Percentiles rank a stretch among this genome's conserved stretches.
Conservation (phyloP, 2,329 filamentous ascomycete genomes). For the Paecilomyces formosus region DNA sequence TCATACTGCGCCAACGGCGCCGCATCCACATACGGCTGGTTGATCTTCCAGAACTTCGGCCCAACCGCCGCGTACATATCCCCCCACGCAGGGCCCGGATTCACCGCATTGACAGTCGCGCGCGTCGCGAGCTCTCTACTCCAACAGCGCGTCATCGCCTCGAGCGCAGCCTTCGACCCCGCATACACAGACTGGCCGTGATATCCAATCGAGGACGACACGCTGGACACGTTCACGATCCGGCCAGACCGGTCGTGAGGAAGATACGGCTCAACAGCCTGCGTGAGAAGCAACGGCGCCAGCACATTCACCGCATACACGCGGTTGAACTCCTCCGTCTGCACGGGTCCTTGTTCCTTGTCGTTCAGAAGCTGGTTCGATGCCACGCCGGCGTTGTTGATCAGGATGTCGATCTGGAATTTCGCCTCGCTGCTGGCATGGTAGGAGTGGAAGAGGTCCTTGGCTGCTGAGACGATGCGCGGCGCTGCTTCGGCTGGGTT, state of each 20-base stretch:
- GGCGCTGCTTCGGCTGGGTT: constrained; percentile 1
- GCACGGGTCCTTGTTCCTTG: constrained; percentile 21
- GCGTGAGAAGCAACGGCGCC: constrained; percentile 49
- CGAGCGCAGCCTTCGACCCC: constrained; percentile 55
- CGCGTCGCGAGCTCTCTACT: constrained; percentile 50
- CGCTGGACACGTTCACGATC: constrained; percentile 51
- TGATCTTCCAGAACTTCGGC: constrained; percentile 43
- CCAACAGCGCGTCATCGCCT: constrained; percentile 57
- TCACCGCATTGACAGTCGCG: constrained; percentile 53
- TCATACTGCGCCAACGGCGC: constrained; percentile 43
- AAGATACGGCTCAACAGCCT: constrained; percentile 48
- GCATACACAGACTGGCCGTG: constrained; percentile 50
- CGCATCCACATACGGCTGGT: constrained; percentile 48
- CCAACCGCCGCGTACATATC: constrained; percentile 41
- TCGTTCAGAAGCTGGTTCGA: constrained; percentile 10
- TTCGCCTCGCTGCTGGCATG: constrained; percentile 12
- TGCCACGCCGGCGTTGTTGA: constrained; percentile 53
- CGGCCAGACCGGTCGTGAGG: constrained; percentile 51
- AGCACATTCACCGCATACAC: constrained; percentile 54
- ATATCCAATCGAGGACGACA: constrained; percentile 48
- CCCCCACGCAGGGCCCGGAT: constrained; percentile 42
- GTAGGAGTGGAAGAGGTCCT: constrained; percentile 7
- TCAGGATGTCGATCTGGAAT: constrained; percentile 49
- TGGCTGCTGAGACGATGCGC: constrained; percentile 7
- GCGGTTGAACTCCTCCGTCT: constrained; percentile 45